Evolutionary conservation across 2,329 filamentous ascomycete genomes (phyloP), one percentile per base, ranked within the genome.

Genomic region (Nothophaeocryptopus gaeumannii): DNA sequence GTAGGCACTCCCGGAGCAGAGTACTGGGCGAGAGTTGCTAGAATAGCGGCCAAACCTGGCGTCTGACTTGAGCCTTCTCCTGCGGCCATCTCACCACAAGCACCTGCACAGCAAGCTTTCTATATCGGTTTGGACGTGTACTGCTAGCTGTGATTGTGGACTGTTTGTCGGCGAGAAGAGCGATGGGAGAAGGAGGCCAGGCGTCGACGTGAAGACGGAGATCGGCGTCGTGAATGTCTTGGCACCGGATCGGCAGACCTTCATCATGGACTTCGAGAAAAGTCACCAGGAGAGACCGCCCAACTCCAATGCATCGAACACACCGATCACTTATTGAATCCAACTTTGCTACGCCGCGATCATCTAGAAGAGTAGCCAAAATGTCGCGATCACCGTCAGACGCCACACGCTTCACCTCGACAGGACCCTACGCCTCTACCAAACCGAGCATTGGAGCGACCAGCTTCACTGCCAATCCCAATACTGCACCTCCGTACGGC

Each of bases 321-420:
- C 42, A 50, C 36, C 20, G 8, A 13, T 3, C 13, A 26, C 15
- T 34, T 30, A n/a, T 12, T 26, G 14, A 26, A 20, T 20, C 16
- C 32, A 53, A 32, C 33, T 20, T 40, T n/a, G 9, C 7, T 10
- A 20, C 16, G 38, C 5, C 11, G 11, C 36, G 8, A 48, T 26
- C 32, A 50, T 16, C 30, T 33, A 13, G n/a, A 31, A 26, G 9
- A 11, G 3, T 8, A 33, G 20, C 35, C 51, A 68, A 16, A 38
- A 76, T 76, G 74, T 78, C 85, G 53, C 84, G 86, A 67, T 88
- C 82, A 72, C 84, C 87, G 67, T 82, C 81, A 62, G 88, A 91
- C 69, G 88, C 88, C 59, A 93, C 88, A 63, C 84, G 87, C 66
- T 93, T 88, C 71, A 88, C 84, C 12, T 74, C 83, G 20, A 86